phyloP scores from a whole-genome alignment of 1,139 yeast genomes.

The Yamadazyma oceani region DNA sequence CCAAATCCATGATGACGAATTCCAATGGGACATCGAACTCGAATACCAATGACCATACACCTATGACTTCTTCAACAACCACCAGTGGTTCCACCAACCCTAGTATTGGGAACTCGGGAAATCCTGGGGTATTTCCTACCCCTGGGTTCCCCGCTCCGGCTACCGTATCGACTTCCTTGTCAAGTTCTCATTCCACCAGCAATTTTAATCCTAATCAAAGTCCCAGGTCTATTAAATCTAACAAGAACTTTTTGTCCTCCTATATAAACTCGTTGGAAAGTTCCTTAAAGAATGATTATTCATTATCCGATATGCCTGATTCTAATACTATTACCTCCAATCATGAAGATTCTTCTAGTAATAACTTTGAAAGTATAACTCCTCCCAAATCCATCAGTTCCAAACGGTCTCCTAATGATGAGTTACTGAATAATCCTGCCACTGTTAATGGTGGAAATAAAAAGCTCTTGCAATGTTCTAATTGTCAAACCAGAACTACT shows the following conservation, averaged over 20 bases:
- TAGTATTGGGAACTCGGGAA: too few relatives aligned
- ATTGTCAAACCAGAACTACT: slow-evolving; percentile 47
- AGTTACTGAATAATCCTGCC: slow-evolving; percentile 3
- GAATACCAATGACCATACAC: slow-evolving; percentile 1
- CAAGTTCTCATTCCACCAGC: not conserved
- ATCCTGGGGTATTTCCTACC: too few relatives aligned
- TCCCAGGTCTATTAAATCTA: slow-evolving; percentile 9
- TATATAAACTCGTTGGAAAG: slow-evolving; percentile 43
- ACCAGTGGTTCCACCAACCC: not conserved
- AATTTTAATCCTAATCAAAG: slow-evolving; percentile 2
- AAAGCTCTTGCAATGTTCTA: slow-evolving; percentile 40
- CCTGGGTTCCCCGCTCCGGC: slow-evolving; percentile 1
- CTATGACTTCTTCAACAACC: not conserved
- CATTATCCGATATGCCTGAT: slow-evolving; percentile 7
- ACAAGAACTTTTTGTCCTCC: slow-evolving; percentile 33
- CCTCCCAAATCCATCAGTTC: slow-evolving; percentile 20
- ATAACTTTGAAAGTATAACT: slow-evolving; percentile 16
- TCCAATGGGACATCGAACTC: slow-evolving; percentile 5
- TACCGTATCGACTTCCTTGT: not conserved
- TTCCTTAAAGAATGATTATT: slow-evolving; percentile 30
- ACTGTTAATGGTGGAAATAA: slow-evolving; percentile 11
- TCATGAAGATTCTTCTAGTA: not conserved
- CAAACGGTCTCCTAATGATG: slow-evolving; percentile 15
- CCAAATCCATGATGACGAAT: slow-evolving; percentile 5
- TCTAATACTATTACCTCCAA: slow-evolving; percentile 2